Evolutionary conservation across 2,329 filamentous ascomycete species (phyloP), one percentile per base, ranked within the genome.

Genomic region (Fusarium sp.): DNA sequence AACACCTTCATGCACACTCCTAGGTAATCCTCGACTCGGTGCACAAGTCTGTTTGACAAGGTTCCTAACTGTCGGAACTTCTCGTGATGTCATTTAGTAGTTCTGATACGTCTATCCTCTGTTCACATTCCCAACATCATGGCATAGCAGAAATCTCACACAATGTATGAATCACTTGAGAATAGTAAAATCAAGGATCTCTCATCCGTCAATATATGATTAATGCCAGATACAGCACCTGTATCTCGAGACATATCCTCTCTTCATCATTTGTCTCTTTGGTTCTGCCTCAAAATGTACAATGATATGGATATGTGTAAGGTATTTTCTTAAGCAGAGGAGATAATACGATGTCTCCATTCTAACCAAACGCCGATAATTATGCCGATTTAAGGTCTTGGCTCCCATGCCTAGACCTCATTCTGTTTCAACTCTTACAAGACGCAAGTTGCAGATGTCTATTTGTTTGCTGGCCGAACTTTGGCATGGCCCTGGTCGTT

Each of bases 341-440:
- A 66, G 46, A 49, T 63, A 43, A 32, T 55, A 28, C 61, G 15
- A 58, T 64, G 54, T 34, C 57, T 61, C 57, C 68, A 66, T 52
- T 73, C 69, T 73, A 71, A 65, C 63, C 69, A 46, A 73, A 73
- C 71, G 71, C 71, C 71, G 47, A 46, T 73, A 49, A 71, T 68
- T 68, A 71, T 73, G 62, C 68, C 54, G 51, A 36, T 52, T 28
- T 47, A 15, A 43, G 49, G 49, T 45, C 55, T 44, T 45, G 24
- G 28, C 45, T 54, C 43, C 48, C 49, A 40, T 47, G 48, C 56
- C 53, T 53, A 48, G 23, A 51, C 50, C 28, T 30, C 28, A 30
- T 58, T 39, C 61, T 61, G 26, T 57, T 71, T 69, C 49, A 53
- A n/a, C 28, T 72, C 56, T 63, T 62, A 71, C 61, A 64, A 57